phyloP scores from a whole-genome alignment of 139 green algal species.

The Penium margaritaceum region DNA sequence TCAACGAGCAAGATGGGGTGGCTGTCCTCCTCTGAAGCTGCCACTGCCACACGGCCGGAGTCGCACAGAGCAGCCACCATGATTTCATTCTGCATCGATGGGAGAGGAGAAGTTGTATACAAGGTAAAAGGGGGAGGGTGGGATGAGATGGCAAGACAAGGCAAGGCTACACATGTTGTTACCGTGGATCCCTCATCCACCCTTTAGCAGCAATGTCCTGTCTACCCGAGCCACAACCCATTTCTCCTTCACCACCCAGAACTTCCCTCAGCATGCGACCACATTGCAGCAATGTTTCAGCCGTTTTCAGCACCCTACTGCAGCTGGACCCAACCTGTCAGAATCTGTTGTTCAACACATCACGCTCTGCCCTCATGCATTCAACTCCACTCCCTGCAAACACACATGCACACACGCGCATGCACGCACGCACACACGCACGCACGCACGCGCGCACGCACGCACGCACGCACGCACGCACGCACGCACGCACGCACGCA shows the following conservation, averaged over 20 bases:
- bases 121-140: not conserved
- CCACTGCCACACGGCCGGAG: conserved; percentile 45
- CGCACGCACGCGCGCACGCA: too few relatives aligned
- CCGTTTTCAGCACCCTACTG: too few relatives aligned
- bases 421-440: too few relatives aligned
- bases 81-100: conserved; percentile 41
- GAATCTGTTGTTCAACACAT: too few relatives aligned
- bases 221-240: not conserved
- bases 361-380: too few relatives aligned
- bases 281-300: not conserved
- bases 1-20: conserved; percentile 11
- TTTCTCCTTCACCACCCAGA: not conserved
- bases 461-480: too few relatives aligned
- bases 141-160: not conserved
- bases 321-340: too few relatives aligned
- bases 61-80: conserved; percentile 43
- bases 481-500: too few relatives aligned
- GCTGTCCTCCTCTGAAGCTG: conserved; percentile 63
- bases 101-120: not conserved
- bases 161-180: too few relatives aligned
- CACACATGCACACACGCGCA: too few relatives aligned
- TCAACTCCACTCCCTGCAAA: too few relatives aligned
- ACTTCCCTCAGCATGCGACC: not conserved
- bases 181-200: too few relatives aligned
- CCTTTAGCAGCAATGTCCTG: not conserved